phyloP scores from a whole-genome alignment of 2,329 filamentous ascomycete species.

The Corinectria fuckeliana region DNA sequence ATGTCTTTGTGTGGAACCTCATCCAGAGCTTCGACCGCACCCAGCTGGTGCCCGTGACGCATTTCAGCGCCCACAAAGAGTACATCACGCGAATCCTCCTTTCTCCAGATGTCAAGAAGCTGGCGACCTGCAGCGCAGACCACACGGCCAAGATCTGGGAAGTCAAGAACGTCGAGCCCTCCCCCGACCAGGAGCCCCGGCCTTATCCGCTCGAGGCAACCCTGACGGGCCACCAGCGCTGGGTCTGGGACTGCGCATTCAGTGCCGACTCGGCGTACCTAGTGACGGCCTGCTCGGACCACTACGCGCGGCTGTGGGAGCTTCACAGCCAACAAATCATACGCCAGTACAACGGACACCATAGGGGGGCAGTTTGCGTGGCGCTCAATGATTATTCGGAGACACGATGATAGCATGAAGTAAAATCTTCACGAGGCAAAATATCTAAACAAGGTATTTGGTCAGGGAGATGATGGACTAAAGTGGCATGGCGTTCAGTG shows the following conservation, averaged over 20 bases:
- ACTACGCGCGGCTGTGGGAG: constrained; percentile 93
- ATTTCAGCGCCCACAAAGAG: constrained; percentile 88
- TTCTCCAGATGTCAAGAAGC: constrained; percentile 90
- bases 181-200: constrained; percentile 52
- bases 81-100: constrained; percentile 93
- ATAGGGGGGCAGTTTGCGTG: constrained; percentile 89
- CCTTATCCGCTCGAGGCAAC: constrained; percentile 85
- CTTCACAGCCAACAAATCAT: constrained; percentile 86
- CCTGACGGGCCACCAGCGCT: constrained; percentile 87
- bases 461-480: constrained; percentile 3
- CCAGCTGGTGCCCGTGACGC: constrained; percentile 83
- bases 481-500: constrained; percentile 28
- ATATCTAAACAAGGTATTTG: background rate
- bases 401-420: constrained; percentile 46
- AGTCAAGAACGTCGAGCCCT: constrained; percentile 71
- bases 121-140: constrained; percentile 92
- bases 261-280: constrained; percentile 92
- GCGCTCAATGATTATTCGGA: constrained; percentile 87
- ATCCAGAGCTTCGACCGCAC: constrained; percentile 83
- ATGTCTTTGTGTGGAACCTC: constrained; percentile 97
- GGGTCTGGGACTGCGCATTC: constrained; percentile 98
- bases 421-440: background rate
- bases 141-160: constrained; percentile 97
- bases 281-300: constrained; percentile 91
- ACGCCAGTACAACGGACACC: constrained; percentile 93